A percentile compares a stretch with the other conserved stretches of the same genome.
Evolutionary conservation across 257 asterid species (phyloP).

Genomic region (Mitragyna speciosa): DNA sequence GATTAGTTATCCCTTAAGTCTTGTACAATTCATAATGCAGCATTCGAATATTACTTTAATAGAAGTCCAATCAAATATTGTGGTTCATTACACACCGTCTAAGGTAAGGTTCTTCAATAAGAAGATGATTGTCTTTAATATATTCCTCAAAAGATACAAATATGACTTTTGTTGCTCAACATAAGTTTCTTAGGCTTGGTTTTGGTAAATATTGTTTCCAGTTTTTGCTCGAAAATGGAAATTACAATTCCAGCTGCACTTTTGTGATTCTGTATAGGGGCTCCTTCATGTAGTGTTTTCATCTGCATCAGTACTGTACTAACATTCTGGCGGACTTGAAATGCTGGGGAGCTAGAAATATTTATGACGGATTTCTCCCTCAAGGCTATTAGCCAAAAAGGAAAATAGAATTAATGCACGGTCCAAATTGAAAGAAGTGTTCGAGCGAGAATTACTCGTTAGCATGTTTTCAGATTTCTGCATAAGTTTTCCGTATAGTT

Average conservation of each 20-base stretch:
- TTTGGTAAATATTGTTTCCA: neutral
- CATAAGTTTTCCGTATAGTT: neutral
- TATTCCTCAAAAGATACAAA: too few relatives aligned
- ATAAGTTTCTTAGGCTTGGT: neutral
- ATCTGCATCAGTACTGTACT: neutral
- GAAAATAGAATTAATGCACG: too few relatives aligned
- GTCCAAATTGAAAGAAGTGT: too few relatives aligned
- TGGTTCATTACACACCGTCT: too few relatives aligned
- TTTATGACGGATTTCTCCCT: too few relatives aligned
- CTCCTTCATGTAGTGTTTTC: neutral
- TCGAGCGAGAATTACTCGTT: neutral
- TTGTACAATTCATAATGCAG: neutral
- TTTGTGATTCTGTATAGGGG: neutral
- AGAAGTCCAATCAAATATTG: neutral
- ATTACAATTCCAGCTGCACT: neutral
- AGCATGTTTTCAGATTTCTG: neutral
- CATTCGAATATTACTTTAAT: neutral
- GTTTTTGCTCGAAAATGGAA: neutral
- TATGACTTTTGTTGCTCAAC: neutral
- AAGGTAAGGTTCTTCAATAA: too few relatives aligned
- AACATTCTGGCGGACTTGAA: neutral
- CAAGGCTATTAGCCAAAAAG: too few relatives aligned
- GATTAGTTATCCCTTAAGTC: too few relatives aligned
- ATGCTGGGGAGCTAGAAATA: too few relatives aligned
- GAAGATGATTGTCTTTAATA: too few relatives aligned